These are phyloP conservation scores for Aspergillus versicolor DNA, from an alignment of 2,329 filamentous ascomycete genomes.

Conservation along the genomic window DNA sequence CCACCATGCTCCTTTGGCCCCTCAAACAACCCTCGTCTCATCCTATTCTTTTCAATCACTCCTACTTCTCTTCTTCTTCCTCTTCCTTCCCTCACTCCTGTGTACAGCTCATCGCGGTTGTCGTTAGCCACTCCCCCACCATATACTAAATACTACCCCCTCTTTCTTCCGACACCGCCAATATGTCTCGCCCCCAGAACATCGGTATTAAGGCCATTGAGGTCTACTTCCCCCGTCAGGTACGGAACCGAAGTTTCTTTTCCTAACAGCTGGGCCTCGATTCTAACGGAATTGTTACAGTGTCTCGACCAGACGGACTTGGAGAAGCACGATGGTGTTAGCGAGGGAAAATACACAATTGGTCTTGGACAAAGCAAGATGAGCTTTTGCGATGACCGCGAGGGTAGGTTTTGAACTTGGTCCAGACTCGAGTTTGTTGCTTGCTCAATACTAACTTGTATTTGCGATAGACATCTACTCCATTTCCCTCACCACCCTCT, in stretches of 20 bases:
- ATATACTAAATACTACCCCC: constrained; percentile 5
- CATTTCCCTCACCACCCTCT: constrained; percentile 73
- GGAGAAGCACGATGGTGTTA: constrained; percentile 83
- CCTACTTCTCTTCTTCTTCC: constrained; percentile 1
- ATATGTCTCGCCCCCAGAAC: constrained; percentile 79
- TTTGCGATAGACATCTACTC: constrained; percentile 78
- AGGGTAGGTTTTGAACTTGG: constrained; percentile 57
- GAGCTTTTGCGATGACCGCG: constrained; percentile 87
- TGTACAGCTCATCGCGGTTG: not conserved
- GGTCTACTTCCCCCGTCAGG: constrained; percentile 83
- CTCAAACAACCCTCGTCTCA: constrained; percentile 8
- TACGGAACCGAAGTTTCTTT: constrained; percentile 45
- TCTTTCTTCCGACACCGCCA: constrained; percentile 24
- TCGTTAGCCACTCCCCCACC: constrained; percentile 9
- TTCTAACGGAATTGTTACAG: constrained; percentile 45
- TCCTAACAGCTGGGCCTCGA: not conserved
- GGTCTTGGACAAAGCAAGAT: constrained; percentile 88
- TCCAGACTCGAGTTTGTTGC: not conserved
- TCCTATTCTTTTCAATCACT: constrained; percentile 10
- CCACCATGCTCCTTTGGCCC: constrained; percentile 14
- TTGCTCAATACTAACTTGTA: constrained; percentile 8
- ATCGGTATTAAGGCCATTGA: constrained; percentile 93
- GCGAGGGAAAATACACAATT: constrained; percentile 83
- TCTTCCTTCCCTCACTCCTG: not conserved
- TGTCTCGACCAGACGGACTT: constrained; percentile 82